Conservation (phyloP, 768 basidiomycete genomes). For the Xerocomellus amylosporus region DNA sequence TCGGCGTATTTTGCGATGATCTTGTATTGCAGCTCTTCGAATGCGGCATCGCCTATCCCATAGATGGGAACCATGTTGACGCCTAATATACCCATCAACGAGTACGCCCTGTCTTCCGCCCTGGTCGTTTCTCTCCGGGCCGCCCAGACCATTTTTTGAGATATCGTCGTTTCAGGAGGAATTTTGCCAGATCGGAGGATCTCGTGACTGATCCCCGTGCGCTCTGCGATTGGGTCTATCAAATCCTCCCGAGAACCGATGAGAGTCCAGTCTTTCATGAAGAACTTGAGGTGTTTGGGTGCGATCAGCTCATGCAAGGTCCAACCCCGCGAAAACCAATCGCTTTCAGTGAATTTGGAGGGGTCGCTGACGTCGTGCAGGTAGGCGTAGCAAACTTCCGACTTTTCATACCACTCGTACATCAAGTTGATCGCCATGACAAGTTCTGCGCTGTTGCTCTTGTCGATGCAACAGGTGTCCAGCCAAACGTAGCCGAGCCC, state of each 20-base stretch:
- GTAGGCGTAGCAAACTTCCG: conserved; percentile 28
- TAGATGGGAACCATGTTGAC: conserved; percentile 23
- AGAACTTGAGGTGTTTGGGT: conserved; percentile 28
- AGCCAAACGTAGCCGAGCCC: conserved; percentile 26
- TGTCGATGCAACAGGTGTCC: conserved; percentile 35
- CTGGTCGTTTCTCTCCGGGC: conserved; percentile 20
- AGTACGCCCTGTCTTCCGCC: conserved; percentile 32
- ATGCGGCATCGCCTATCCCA: conserved; percentile 25
- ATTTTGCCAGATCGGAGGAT: conserved; percentile 15
- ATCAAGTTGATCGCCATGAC: conserved; percentile 32
- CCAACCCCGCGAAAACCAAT: conserved; percentile 34
- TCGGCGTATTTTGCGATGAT: conserved; percentile 22
- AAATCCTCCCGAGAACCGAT: conserved; percentile 17
- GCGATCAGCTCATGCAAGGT: conserved; percentile 33
- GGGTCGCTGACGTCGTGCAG: conserved; percentile 23
- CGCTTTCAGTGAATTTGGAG: conserved; percentile 18
- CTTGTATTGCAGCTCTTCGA: conserved; percentile 24
- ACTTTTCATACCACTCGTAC: conserved; percentile 32
- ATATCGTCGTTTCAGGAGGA: conserved; percentile 13
- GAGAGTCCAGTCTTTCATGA: conserved; percentile 22
- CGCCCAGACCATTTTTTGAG: conserved; percentile 31
- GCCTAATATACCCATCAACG: conserved; percentile 27
- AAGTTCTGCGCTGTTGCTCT: conserved; percentile 27
- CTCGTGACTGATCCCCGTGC: conserved; percentile 17
- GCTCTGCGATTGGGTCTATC: conserved; percentile 9